Conservation (phyloP, 1,139 yeast genomes). For the Scheffersomyces illinoinensis region DNA sequence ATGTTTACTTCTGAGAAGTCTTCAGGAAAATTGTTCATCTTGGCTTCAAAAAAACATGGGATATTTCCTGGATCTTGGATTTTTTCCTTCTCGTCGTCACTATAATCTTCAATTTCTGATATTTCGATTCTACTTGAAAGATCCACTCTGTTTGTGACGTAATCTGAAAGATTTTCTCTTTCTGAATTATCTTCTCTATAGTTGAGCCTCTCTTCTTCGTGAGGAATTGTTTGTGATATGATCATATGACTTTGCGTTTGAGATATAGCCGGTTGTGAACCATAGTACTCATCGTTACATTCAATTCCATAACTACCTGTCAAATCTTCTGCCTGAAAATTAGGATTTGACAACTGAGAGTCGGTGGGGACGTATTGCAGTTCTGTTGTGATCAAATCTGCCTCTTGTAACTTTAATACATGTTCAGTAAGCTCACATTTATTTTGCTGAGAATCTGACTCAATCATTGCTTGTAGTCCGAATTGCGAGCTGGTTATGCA, state of each 20-base stretch:
- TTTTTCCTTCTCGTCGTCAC: background rate
- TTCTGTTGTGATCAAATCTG: background rate
- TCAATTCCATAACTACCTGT: background rate
- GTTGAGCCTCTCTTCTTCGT: background rate
- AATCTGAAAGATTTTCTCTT: background rate
- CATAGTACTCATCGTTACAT: background rate
- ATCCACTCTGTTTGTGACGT: background rate
- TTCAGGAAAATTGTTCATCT: background rate
- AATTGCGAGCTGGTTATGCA: constrained; percentile 4
- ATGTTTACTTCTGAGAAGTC: background rate
- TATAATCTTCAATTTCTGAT: background rate
- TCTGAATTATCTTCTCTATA: background rate
- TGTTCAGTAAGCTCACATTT: background rate
- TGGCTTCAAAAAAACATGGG: background rate
- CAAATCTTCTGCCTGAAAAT: constrained; percentile 12
- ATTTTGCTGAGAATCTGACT: background rate
- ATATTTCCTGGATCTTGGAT: background rate
- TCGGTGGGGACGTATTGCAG: background rate
- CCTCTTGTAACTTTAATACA: background rate
- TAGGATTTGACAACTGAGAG: constrained; percentile 6
- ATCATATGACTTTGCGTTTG: background rate
- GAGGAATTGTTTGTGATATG: background rate
- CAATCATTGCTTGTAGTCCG: background rate
- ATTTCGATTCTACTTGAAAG: background rate
- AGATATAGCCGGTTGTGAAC: background rate